Evolutionary conservation across 2,329 filamentous ascomycete genomes (phyloP), one percentile per base, ranked within the genome.

Genomic region (Sporothrix mexicana): DNA sequence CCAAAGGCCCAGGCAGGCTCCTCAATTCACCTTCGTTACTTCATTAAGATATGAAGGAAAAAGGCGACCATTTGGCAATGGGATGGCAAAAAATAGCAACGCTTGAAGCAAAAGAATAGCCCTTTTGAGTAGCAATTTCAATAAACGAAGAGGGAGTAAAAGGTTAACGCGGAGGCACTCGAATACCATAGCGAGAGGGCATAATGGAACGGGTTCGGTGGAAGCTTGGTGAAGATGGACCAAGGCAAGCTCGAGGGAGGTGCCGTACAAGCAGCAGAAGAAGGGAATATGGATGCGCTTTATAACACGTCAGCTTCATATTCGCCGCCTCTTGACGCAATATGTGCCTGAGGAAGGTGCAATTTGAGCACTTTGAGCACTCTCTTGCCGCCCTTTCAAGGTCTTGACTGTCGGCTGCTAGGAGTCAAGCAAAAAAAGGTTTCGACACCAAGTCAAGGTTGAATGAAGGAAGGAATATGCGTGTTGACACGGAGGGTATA

Each of bases 251-350:
- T 12, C 15, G n/a, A 36, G 20, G 43, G 36, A 17, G 2, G 36
- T n/a, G 20, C 17, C 20, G 30, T 10, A 41, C 17, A 43, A 36
- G 25, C 9, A 20, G 25, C 25, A 43, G 47, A 8, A n/a, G 45
- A 68, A 9, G 7, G 15, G 23, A 12, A 23, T 69, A 57, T 51
- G 49, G 17, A 59, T 30, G 66, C 25, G 30, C 30, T 36, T 53
- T 57, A 70, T 45, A 61, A 36, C 41, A 17, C 68, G 68, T 61
- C 53, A 70, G 68, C 68, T 61, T 61, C 55, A 59, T 70, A 59
- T 59, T 61, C 68, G 66, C 68, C 53, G 53, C 43, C 41, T 49
- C 53, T 45, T 53, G 53, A 51, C 23, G 69, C 15, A 70, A 62
- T 70, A 59, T 70, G 43, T 62, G 23, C 55, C 69, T 17, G 57